Conservation (phyloP, 306 rosid genomes). For the Pyrus betulifolia region DNA sequence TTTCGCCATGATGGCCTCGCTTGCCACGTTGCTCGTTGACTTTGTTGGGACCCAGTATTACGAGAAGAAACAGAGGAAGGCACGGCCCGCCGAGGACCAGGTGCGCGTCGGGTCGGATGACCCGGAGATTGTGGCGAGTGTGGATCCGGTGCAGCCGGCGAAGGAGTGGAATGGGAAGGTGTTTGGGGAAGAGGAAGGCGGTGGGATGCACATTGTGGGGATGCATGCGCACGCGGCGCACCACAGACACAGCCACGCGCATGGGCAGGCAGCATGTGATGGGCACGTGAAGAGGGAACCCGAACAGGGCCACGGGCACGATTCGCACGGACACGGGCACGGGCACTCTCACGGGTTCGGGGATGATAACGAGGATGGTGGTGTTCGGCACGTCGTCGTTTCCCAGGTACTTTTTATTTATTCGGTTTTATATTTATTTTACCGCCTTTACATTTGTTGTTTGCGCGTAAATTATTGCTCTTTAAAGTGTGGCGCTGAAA, state of each 20-base stretch:
- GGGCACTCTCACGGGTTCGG: conserved; percentile 36
- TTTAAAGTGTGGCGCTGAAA: neutral
- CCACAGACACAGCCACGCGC: conserved; percentile 67
- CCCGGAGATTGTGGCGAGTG: conserved; percentile 23
- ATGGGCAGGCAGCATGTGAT: conserved; percentile 58
- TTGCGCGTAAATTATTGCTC: neutral
- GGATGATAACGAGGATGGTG: conserved; percentile 36
- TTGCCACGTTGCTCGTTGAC: conserved; percentile 73
- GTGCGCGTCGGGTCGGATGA: conserved; percentile 39
- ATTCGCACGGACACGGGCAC: conserved; percentile 21
- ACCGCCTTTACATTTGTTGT: neutral
- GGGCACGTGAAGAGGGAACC: conserved; percentile 26
- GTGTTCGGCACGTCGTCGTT: conserved; percentile 76
- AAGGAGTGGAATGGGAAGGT: conserved; percentile 37
- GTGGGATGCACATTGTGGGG: conserved; percentile 95
- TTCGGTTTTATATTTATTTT: neutral
- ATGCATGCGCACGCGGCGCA: conserved; percentile 96
- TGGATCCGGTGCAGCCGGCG: conserved; percentile 10
- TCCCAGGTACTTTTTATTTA: conserved; percentile 53
- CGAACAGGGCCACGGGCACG: neutral
- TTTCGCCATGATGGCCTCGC: conserved; percentile 83
- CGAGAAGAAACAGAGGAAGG: conserved; percentile 63
- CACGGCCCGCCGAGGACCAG: conserved; percentile 24
- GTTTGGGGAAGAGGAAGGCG: conserved; percentile 86
- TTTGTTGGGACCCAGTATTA: conserved; percentile 85